These are phyloP conservation scores for Hyphopichia burtonii DNA, from an alignment of 1,139 yeast genomes.

Conservation along the genomic window DNA sequence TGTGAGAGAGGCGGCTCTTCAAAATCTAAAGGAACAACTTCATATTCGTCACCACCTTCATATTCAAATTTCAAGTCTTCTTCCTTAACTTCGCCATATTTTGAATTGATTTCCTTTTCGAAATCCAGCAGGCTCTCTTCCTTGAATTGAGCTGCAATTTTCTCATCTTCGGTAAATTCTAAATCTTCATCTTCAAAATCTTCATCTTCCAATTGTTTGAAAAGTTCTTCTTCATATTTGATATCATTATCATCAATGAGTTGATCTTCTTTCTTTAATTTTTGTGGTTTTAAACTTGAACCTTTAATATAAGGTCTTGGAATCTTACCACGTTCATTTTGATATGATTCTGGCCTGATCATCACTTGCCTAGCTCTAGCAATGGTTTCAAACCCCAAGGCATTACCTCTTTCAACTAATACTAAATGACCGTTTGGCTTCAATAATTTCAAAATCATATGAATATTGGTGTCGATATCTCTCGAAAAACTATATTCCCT, in stretches of 20 bases:
- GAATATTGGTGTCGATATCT: conserved; percentile 70
- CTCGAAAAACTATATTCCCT: conserved; percentile 62
- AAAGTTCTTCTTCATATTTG: conserved; percentile 29
- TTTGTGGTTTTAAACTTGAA: conserved; percentile 42
- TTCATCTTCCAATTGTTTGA: conserved; percentile 13
- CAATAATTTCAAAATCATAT: conserved; percentile 57
- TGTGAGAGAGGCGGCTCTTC: not conserved
- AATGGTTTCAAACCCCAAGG: conserved; percentile 82
- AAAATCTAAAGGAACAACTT: conserved; percentile 25
- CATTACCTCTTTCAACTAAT: conserved; percentile 84
- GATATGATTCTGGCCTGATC: conserved; percentile 75
- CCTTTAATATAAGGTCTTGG: conserved; percentile 73
- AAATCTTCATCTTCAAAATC: conserved; percentile 12
- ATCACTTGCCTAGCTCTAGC: conserved; percentile 89
- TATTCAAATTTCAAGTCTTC: conserved; percentile 51
- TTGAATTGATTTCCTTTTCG: conserved; percentile 35
- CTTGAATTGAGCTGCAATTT: conserved; percentile 4
- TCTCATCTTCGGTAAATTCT: conserved; percentile 10
- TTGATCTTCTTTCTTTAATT: conserved; percentile 34
- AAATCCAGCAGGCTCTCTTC: conserved; percentile 20
- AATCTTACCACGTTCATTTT: conserved; percentile 55
- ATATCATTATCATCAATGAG: conserved; percentile 35
- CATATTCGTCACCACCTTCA: conserved; percentile 43
- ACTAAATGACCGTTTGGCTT: conserved; percentile 79
- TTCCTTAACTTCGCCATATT: conserved; percentile 41